phyloP scores from a whole-genome alignment of 73 alveolate genomes.

The Stentor roeselii region DNA sequence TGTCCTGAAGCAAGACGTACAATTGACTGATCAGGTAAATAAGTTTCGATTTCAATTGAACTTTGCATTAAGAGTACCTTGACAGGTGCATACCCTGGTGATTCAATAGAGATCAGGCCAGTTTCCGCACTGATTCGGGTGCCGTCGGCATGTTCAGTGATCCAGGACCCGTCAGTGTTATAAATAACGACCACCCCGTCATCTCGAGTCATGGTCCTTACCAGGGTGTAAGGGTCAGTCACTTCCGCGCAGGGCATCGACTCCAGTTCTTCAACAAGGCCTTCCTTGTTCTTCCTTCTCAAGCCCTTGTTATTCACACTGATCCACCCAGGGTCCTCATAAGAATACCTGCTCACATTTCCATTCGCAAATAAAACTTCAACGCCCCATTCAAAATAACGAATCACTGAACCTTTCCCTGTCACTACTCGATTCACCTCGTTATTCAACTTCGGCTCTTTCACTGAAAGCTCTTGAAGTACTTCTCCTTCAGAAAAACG shows the following conservation, averaged over 20 bases:
- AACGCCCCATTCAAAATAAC: conserved; percentile 41
- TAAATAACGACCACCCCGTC: conserved; percentile 73
- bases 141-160: conserved; percentile 82
- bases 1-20: conserved; percentile 65
- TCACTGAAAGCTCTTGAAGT: neutral
- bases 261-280: conserved; percentile 46
- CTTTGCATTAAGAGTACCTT: conserved; percentile 69
- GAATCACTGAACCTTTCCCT: conserved; percentile 43
- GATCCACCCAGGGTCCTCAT: conserved; percentile 42
- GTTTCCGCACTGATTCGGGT: conserved; percentile 77
- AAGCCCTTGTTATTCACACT: conserved; percentile 60
- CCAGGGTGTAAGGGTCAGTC: conserved; percentile 77
- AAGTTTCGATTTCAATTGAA: conserved; percentile 72
- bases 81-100: conserved; percentile 78
- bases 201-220: conserved; percentile 82
- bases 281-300: conserved; percentile 33
- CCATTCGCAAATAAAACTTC: conserved; percentile 62
- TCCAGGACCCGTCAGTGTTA: conserved; percentile 62
- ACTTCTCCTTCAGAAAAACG: neutral
- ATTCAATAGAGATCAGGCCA: conserved; percentile 63
- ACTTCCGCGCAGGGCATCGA: conserved; percentile 81
- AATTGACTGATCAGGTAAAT: conserved; percentile 70
- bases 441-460: too few relatives aligned
- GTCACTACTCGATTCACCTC: conserved; percentile 31
- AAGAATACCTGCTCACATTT: conserved; percentile 37